Percentiles rank a stretch among this genome's conserved stretches.
These are phyloP conservation scores for Bjerkandera adusta DNA, from an alignment of 1,284 basidiomycete genomes.

Conservation along the genomic window DNA sequence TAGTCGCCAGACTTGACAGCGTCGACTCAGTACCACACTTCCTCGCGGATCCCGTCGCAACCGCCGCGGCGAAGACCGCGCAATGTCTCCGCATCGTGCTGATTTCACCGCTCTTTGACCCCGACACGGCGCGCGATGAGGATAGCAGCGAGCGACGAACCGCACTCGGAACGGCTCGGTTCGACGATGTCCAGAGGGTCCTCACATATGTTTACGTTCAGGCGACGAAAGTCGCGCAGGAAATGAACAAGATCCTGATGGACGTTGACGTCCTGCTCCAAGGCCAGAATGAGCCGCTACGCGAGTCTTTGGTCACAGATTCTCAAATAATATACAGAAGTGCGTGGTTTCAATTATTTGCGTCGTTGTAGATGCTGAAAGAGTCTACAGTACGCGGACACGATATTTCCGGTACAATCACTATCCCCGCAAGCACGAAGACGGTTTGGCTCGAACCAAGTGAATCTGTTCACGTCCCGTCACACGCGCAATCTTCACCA, in stretches of 20 bases:
- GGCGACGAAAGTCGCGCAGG: conserved; percentile 67
- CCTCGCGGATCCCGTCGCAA: conserved; percentile 8
- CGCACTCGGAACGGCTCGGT: conserved; percentile 42
- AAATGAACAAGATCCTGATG: conserved; percentile 62
- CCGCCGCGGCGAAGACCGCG: conserved; percentile 10
- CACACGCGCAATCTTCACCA: conserved; percentile 2
- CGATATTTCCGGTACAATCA: too few species aligned
- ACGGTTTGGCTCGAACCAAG: conserved; percentile 10
- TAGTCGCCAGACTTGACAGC: conserved; percentile 11
- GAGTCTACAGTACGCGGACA: too few species aligned
- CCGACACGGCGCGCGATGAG: conserved; percentile 12
- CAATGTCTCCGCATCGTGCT: conserved; percentile 53
- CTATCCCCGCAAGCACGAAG: neutral
- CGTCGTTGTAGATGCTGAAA: too few species aligned
- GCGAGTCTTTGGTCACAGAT: conserved; percentile 31
- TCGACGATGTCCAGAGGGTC: conserved; percentile 61
- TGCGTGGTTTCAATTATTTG: too few species aligned
- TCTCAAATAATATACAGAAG: conserved; percentile 28
- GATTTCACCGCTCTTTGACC: conserved; percentile 53
- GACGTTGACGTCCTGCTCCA: conserved; percentile 67
- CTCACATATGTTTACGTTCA: conserved; percentile 76
- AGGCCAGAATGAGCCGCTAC: conserved; percentile 41
- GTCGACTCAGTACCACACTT: conserved; percentile 9
- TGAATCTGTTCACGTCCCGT: conserved; percentile 9
- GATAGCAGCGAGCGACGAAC: conserved; percentile 40